A percentile compares a stretch with the other conserved stretches of the same genome.
Conservation (phyloP, 495 filamentous ascomycete species). For the Venustampulla echinocandica region DNA sequence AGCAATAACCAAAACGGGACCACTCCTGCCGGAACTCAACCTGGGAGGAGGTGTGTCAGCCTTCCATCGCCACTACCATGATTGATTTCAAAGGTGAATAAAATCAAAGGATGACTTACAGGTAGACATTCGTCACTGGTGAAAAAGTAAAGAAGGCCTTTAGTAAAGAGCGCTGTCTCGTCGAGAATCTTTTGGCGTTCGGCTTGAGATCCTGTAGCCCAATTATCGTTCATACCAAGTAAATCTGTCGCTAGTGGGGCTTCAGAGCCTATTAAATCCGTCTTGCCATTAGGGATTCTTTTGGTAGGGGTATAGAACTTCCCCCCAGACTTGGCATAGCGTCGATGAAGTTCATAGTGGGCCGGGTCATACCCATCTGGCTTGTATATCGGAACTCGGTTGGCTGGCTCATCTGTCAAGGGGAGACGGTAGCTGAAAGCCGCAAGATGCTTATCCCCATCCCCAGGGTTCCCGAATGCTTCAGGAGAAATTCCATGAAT, state of each 20-base stretch:
- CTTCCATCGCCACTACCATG: neutral
- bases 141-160: neutral
- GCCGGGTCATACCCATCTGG: neutral
- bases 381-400: neutral
- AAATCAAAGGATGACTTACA: neutral
- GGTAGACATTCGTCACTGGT: neutral
- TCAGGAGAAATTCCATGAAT: neutral
- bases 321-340: neutral
- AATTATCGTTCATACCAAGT: neutral
- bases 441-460: neutral
- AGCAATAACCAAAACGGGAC: neutral
- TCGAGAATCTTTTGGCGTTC: neutral
- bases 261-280: neutral
- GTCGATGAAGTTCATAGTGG: neutral
- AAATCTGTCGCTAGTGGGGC: neutral
- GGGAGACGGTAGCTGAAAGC: neutral
- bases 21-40: neutral
- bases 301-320: neutral
- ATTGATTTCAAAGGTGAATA: no score
- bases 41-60: neutral
- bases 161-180: neutral
- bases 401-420: neutral
- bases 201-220: neutral
- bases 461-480: neutral
- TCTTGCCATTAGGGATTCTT: neutral